Base-by-base conservation (phyloP, 2,329 filamentous ascomycete species). In the Alternaria ethzedia region DNA sequence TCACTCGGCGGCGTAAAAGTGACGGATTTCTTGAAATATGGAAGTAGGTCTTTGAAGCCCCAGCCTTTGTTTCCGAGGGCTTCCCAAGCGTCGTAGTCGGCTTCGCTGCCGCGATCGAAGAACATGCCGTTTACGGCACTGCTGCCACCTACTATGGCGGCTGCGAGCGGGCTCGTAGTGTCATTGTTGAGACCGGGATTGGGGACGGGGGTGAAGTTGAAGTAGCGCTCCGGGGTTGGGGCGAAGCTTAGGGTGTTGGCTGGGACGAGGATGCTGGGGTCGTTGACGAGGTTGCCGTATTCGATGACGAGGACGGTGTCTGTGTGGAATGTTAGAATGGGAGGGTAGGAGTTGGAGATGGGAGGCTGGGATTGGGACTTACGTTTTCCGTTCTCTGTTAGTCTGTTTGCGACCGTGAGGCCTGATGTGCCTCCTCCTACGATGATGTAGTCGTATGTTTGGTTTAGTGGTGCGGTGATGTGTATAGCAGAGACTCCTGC, bases 51-150 rank as follows among this genome's bases (percentile, higher is more conserved):
- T 17, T 60, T 41, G 54, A 61, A 74, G 15, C 52, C 52, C 71
- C 71, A 74, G 1, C 86, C 87, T 2, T 73, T 55, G 67, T 89
- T 89, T 1, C 87, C 87, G 11, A 89, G 75, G 13, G 79, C 72
- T 47, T 82, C 83, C 87, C 87, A 89, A 1, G 81, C 81, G 72
- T 89, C 84, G 57, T 79, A 80, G 55, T 79, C 77, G 9, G 59
- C 67, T 5, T 54, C 57, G 21, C 63, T 64, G 23, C 71, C 78
- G 10, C 78, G 71, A 51, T 75, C 72, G 43, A 77, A 77, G 46
- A 72, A 67, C 72, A 79, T 73, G 36, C 73, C 75, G 62, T 80
- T 80, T 26, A 79, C 68, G 1, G 71, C 71, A 21, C 66, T 69
- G 21, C 74, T 69, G 3, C 78, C 78, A 9, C 78, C 77, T 1